phyloP scores from a whole-genome alignment of 192 early-diverging fungal genomes.

The Lobosporangium transversale region DNA sequence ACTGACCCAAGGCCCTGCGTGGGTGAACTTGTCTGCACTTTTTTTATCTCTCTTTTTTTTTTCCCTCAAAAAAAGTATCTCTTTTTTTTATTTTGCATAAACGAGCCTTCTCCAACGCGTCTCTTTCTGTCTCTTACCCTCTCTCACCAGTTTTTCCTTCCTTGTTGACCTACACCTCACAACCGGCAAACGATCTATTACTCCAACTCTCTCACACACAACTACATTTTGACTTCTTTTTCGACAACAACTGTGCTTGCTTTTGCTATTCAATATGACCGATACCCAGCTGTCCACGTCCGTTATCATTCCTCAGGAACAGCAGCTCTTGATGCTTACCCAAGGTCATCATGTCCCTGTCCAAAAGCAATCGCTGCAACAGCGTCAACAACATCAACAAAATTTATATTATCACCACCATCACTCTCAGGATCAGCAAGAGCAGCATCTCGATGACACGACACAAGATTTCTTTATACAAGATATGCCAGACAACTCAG shows the following conservation, averaged over 20 bases:
- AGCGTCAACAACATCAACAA: neutral
- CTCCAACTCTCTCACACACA: neutral
- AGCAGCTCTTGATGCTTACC: neutral
- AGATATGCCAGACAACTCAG: conserved; percentile 10
- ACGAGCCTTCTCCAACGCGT: neutral
- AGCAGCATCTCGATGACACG: conserved; percentile 20
- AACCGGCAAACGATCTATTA: neutral
- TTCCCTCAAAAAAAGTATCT: neutral
- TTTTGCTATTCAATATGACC: conserved; percentile 7
- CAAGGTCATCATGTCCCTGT: neutral
- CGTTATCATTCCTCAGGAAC: conserved; percentile 2
- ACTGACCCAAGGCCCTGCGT: conserved; percentile 14
- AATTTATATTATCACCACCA: conserved; percentile 10
- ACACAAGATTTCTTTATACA: conserved; percentile 34
- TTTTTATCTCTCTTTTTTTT: conserved; percentile 3
- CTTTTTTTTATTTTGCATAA: conserved; percentile 1
- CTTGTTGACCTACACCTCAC: neutral
- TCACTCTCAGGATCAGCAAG: conserved; percentile 15
- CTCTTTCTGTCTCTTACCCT: neutral
- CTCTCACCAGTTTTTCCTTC: neutral
- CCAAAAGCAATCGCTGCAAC: neutral
- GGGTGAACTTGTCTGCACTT: neutral
- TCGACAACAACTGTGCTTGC: no score
- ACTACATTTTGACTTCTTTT: neutral
- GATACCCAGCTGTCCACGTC: conserved; percentile 3